Evolutionary conservation across 192 early-diverging fungal species (phyloP).

Genomic region (Geranomyces michiganensis): DNA sequence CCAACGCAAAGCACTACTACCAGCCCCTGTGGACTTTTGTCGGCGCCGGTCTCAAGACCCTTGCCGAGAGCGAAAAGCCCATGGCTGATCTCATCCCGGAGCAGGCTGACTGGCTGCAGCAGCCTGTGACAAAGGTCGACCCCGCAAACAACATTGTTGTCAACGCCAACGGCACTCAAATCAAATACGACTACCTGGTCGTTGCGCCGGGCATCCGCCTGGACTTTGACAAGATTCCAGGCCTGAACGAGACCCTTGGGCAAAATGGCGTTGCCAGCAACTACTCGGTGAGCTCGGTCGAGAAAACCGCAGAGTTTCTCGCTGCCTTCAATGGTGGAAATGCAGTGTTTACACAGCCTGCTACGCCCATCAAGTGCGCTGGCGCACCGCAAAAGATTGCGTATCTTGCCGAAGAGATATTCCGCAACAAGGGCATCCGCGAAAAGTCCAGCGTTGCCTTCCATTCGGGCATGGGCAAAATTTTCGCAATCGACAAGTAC

Average conservation of each 20-base stretch:
- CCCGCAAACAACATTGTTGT: constrained; percentile 70
- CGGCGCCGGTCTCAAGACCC: constrained; percentile 79
- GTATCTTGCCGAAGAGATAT: constrained; percentile 82
- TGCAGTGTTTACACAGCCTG: constrained; percentile 87
- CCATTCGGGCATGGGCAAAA: constrained; percentile 80
- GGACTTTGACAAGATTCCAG: constrained; percentile 77
- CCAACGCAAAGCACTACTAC: constrained; percentile 48
- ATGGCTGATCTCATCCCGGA: constrained; percentile 71
- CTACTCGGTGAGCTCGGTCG: constrained; percentile 74
- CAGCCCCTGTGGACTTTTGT: constrained; percentile 93
- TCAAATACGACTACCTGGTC: constrained; percentile 71
- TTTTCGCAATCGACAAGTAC: constrained; percentile 86
- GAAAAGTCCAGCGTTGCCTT: constrained; percentile 71
- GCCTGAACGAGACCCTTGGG: constrained; percentile 71
- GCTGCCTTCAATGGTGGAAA: constrained; percentile 71
- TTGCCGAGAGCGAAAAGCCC: constrained; percentile 68
- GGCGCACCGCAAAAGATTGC: constrained; percentile 89
- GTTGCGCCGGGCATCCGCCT: constrained; percentile 79
- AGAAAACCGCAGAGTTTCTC: constrained; percentile 75
- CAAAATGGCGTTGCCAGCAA: constrained; percentile 82
- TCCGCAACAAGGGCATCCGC: constrained; percentile 72
- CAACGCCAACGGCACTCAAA: constrained; percentile 63
- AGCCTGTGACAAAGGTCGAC: constrained; percentile 69
- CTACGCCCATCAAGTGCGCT: constrained; percentile 85
- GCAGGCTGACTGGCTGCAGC: constrained; percentile 72